Percentiles rank a stretch among this genome's conserved stretches.
Evolutionary conservation across 1,284 basidiomycete species (phyloP).

Genomic region (Cutaneotrichosporon dermatis): DNA sequence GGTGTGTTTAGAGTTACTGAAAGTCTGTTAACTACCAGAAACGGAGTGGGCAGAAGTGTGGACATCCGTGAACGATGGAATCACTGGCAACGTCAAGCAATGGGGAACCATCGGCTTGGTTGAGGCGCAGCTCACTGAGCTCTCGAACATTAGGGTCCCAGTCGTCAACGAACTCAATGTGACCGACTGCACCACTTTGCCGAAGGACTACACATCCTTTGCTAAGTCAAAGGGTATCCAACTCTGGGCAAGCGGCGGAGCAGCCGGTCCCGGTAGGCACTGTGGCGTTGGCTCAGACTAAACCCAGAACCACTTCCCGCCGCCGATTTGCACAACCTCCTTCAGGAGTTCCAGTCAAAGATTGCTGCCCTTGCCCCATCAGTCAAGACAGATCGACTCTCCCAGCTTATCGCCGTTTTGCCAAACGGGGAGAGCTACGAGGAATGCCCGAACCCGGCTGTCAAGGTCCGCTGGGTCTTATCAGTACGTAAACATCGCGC

Average conservation of each 20-base stretch:
- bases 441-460: conserved; percentile 19
- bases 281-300: not conserved
- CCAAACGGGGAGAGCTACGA: conserved; percentile 30
- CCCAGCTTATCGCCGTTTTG: conserved; percentile 23
- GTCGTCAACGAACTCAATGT: conserved; percentile 44
- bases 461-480: conserved; percentile 42
- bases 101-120: conserved; percentile 41
- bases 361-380: conserved; percentile 15
- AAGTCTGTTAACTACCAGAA: conserved; percentile 7
- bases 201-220: conserved; percentile 37
- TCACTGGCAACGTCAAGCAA: conserved; percentile 19
- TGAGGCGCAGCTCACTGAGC: conserved; percentile 21
- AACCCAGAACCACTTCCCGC: conserved; percentile 43
- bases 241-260: conserved; percentile 47
- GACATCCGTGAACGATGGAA: not conserved
- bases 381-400: not conserved
- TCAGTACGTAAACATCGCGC: conserved; percentile 30
- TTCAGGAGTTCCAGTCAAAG: conserved; percentile 39
- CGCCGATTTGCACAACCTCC: conserved; percentile 44
- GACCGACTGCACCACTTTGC: conserved; percentile 46
- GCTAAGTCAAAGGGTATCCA: conserved; percentile 37
- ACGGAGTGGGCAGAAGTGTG: conserved; percentile 10
- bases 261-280: conserved; percentile 42
- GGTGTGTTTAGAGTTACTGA: conserved; percentile 13
- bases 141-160: conserved; percentile 16